Evolutionary conservation across 2,329 filamentous ascomycete genomes (phyloP).

Genomic region (Septoria linicola): DNA sequence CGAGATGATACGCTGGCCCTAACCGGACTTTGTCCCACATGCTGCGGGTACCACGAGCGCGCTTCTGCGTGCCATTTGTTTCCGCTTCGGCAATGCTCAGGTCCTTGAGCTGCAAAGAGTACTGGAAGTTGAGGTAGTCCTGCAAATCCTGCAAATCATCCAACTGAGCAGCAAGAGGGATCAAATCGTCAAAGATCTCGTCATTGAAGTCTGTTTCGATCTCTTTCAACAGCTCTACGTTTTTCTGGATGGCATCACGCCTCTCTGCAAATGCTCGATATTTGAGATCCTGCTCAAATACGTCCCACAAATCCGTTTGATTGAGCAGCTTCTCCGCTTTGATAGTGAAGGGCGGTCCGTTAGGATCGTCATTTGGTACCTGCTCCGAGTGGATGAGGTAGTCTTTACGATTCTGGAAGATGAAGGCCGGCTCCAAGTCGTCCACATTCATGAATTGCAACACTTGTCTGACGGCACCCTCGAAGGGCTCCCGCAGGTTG

Average conservation of each 20-base stretch:
- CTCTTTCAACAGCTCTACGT: constrained; percentile 71
- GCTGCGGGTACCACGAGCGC: constrained; percentile 77
- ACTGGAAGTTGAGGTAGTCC: constrained; percentile 94
- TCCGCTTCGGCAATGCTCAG: constrained; percentile 63
- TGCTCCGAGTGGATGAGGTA: constrained; percentile 90
- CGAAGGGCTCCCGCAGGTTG: constrained; percentile 78
- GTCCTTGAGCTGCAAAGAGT: constrained; percentile 79
- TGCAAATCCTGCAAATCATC: constrained; percentile 96
- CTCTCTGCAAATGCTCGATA: constrained; percentile 92
- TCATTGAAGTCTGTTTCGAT: constrained; percentile 63
- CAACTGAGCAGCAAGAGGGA: constrained; percentile 76
- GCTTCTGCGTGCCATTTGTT: constrained; percentile 67
- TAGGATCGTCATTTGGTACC: constrained; percentile 64
- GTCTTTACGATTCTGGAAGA: constrained; percentile 97
- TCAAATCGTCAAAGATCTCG: constrained; percentile 74
- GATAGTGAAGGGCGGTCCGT: constrained; percentile 70
- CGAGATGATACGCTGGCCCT: constrained; percentile 75
- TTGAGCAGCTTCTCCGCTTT: constrained; percentile 83
- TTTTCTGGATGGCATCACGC: constrained; percentile 75
- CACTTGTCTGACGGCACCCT: constrained; percentile 84
- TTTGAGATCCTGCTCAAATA: constrained; percentile 91
- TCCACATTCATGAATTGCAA: constrained; percentile 94
- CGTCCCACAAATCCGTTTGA: constrained; percentile 91
- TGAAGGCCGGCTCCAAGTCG: constrained; percentile 93
- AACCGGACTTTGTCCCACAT: constrained; percentile 82